A percentile compares a stretch with the other conserved stretches of the same genome.
Conservation (phyloP, 257 asterid species). For the Lithospermum erythrorhizon region DNA sequence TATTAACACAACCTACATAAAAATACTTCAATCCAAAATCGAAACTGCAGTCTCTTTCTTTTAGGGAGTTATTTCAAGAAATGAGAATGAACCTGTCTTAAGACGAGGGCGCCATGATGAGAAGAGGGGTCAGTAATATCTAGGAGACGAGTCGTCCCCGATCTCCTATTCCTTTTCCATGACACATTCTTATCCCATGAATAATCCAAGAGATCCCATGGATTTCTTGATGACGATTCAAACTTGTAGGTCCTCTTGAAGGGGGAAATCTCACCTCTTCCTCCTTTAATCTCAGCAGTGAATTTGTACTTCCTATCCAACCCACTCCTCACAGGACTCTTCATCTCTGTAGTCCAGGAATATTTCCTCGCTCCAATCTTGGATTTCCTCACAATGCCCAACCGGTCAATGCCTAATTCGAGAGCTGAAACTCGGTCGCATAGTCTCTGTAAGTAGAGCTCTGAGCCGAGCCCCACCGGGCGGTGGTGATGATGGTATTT, state of each 20-base stretch:
- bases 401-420: constrained; percentile 39
- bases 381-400: constrained; percentile 29
- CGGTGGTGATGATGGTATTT: constrained; percentile 31
- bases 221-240: constrained; percentile 29
- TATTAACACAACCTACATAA: too few relatives aligned
- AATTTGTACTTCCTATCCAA: constrained; percentile 9
- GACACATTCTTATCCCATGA: constrained; percentile 16
- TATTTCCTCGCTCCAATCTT: constrained; percentile 54
- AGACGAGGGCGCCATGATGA: constrained; percentile 52
- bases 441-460: constrained; percentile 33
- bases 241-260: constrained; percentile 47
- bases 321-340: constrained; percentile 42
- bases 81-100: constrained; percentile 48
- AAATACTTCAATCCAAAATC: too few relatives aligned
- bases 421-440: constrained; percentile 68
- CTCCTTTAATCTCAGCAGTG: constrained; percentile 76
- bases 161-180: constrained; percentile 25
- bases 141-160: constrained; percentile 29
- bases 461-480: constrained; percentile 23
- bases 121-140: constrained; percentile 59
- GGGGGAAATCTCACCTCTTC: constrained; percentile 37
- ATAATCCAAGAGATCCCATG: constrained; percentile 15
- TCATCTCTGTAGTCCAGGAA: constrained; percentile 65
- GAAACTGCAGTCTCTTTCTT: too few relatives aligned
- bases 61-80: too few relatives aligned